Conservation (phyloP, 1,284 basidiomycete genomes). For the Fomitopsis betulina region DNA sequence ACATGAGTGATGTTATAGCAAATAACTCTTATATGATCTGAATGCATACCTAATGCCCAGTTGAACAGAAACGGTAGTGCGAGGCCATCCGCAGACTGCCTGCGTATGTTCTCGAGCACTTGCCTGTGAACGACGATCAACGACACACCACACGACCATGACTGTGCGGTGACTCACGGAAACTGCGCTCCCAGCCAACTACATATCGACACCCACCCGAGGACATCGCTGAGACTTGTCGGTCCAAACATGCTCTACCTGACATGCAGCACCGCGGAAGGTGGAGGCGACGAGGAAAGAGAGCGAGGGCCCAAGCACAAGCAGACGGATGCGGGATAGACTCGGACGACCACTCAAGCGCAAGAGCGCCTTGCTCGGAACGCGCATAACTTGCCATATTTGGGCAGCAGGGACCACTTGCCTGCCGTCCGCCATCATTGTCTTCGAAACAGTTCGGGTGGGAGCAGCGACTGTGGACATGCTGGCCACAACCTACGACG, state of each 20-base stretch:
- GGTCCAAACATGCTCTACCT: conserved; percentile 13
- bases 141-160: conserved; percentile 5
- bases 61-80: conserved; percentile 87
- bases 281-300: conserved; percentile 1
- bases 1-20: conserved; percentile 26
- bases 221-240: conserved; percentile 34
- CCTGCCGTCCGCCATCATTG: not conserved
- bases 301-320: not conserved
- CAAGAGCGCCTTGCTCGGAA: not conserved
- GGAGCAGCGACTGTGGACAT: not conserved
- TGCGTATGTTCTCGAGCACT: conserved; percentile 74
- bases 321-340: conserved; percentile 4
- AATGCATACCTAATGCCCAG: conserved; percentile 74
- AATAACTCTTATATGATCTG: not conserved
- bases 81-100: conserved; percentile 79
- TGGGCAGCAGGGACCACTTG: not conserved
- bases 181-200: conserved; percentile 91
- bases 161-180: conserved; percentile 57
- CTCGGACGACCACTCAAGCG: conserved; percentile 2
- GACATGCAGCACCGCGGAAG: conserved; percentile 9
- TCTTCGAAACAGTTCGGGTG: not conserved
- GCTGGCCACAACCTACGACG: not conserved
- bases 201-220: conserved; percentile 77
- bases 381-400: conserved; percentile 2
- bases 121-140: conserved; percentile 44